Evolutionary conservation across 2,329 filamentous ascomycete genomes (phyloP), one percentile per base, ranked within the genome.

Genomic region (Bretziella fagacearum): DNA sequence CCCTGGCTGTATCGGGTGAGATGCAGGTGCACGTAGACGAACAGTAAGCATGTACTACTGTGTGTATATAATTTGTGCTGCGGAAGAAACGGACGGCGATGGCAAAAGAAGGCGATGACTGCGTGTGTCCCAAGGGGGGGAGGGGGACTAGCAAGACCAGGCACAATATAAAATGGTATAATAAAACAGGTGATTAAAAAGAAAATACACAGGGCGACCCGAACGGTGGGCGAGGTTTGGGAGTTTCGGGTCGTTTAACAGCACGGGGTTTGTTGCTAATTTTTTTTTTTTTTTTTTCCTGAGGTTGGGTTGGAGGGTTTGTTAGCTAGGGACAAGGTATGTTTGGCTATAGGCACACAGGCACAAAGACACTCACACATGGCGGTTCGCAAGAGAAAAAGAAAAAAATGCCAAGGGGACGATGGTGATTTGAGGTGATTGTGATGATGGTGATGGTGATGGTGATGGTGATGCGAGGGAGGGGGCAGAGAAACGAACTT

Each of bases 1-100:
- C 35, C 35, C 35, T 39, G 8, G 35, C 18, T 39, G n/a, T 7
- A 39, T 39, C 3, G 20, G 35, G 10, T 39, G 18, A 22, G 18
- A 18, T n/a, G 20, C 35, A 39, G 35, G 17, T 39, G 30, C 30
- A 33, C 11, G 13, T 20, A 22, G 17, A 20, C 8, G 2, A 8
- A 39, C 35, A 39, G 35, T 39, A 18, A 39, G 35, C 10, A 39
- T 39, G n/a, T 25, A 39, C n/a, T n/a, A n/a, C 35, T 39, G 35
- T 39, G 35, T 39, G 18, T 2, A 39, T 39, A 6, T 39, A 20
- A 11, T 18, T 17, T 6, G 2, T 23, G 18, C 23, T 17, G 4
- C 35, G 20, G 18, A 6, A 39, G 15, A 39, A 22, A 7, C 7
- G 35, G 27, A 30, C 8, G n/a, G 27, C 27, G 4, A 30, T 13